Base-by-base conservation (phyloP, 129 eudicot genomes). In the Flaveria trinervia region DNA sequence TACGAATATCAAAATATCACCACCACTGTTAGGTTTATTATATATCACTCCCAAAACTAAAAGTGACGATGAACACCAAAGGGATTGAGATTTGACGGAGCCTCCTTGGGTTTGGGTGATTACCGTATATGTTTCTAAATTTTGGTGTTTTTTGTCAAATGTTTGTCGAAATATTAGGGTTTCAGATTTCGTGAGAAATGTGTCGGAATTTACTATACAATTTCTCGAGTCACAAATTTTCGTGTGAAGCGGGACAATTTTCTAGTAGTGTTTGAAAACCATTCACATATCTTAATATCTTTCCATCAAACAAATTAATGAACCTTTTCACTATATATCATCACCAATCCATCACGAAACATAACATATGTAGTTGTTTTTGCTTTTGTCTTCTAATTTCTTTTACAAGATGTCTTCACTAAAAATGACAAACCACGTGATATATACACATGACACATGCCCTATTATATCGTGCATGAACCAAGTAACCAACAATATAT, bases 391-490 rank as follows among this genome's bases (percentile, higher is more conserved):
- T 57, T 2, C 14, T 25, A 26, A 25, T 28, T 26, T 61, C 11
- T 61, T 26, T 28, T n/a, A 28, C 68, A 62, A 28, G 17, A 14
- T 7, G 9, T 62, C 44, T 8, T 25, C 67, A 62, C 45, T 4
- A 36, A 64, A 30, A 13, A 14, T 30, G 22, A 64, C 46, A 64
- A 56, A 18, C 46, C 69, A 30, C 46, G 30, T 30, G 45, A 4
- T 7, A n/a, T n/a, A n/a, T n/a, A 41, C 43, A 28, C 43, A 7
- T 26, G 39, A 15, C 59, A 2, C 15, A 52, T 45, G 49, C 62
- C 25, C 28, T 61, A 25, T 64, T 15, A 23, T 64, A 7, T 14
- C 69, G 69, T 64, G 69, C 69, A 33, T 64, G 69, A 64, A 64
- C 69, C 22, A 20, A 20, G 22, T 20, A 20, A 20, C 22, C 69